Conservation (phyloP, 805 yeast species). For the Candida qinlingensis region DNA sequence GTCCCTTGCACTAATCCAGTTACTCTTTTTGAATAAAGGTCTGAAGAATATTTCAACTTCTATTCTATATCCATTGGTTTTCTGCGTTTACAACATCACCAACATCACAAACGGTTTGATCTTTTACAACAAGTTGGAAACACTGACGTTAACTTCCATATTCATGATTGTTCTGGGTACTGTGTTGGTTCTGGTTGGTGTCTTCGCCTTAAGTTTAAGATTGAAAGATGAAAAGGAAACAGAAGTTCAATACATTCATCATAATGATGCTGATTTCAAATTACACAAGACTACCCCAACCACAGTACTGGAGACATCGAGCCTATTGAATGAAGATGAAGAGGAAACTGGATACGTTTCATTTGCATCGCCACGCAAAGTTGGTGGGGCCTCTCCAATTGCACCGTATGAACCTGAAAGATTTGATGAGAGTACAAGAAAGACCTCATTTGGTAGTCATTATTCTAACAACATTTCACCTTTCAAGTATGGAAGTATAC, state of each 20-base stretch:
- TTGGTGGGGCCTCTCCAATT: constrained; percentile 16
- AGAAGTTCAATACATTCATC: constrained; percentile 38
- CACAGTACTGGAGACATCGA: background rate
- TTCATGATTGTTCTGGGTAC: constrained; percentile 38
- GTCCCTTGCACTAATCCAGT: constrained; percentile 61
- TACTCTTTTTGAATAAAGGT: constrained; percentile 70
- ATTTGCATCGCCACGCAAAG: constrained; percentile 32
- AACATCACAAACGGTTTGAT: constrained; percentile 31
- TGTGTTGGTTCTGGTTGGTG: constrained; percentile 66
- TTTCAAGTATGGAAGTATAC: constrained; percentile 14
- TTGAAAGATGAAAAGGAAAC: constrained; percentile 62
- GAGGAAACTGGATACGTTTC: constrained; percentile 30
- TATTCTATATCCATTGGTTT: constrained; percentile 76
- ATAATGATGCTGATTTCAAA: background rate
- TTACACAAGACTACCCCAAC: background rate
- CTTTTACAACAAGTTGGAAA: constrained; percentile 30
- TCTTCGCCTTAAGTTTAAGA: constrained; percentile 73
- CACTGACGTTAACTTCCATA: background rate
- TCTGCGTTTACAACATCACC: constrained; percentile 72
- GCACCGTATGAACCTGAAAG: constrained; percentile 1
- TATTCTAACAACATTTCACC: constrained; percentile 4
- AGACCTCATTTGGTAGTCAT: background rate
- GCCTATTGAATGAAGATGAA: constrained; percentile 3
- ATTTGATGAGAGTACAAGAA: background rate
- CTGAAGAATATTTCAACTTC: constrained; percentile 67